Evolutionary conservation across 2,329 filamentous ascomycete genomes (phyloP).

Genomic region (Chaetomium sp.): DNA sequence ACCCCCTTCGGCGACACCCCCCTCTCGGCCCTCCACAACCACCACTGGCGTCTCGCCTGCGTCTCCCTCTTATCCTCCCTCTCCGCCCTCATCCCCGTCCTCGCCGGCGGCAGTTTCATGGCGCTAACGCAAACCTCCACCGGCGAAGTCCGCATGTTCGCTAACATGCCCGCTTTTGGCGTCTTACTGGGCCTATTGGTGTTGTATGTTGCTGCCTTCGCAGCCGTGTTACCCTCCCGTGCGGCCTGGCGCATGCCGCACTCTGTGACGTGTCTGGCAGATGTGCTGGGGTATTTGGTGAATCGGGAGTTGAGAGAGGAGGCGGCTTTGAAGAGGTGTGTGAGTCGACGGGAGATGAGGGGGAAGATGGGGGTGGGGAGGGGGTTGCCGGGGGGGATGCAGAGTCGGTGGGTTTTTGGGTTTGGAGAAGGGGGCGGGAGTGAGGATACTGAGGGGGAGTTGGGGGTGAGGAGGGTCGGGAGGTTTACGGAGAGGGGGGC

Average conservation of each 20-base stretch:
- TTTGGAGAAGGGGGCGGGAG: constrained; percentile 30
- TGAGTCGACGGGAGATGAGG: constrained; percentile 61
- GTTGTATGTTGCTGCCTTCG: constrained; percentile 60
- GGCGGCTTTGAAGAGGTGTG: constrained; percentile 60
- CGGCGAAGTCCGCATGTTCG: constrained; percentile 56
- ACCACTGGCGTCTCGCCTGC: constrained; percentile 59
- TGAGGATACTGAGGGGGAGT: too few species aligned
- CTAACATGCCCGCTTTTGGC: constrained; percentile 67
- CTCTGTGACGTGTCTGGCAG: constrained; percentile 63
- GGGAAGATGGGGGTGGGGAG: constrained; percentile 55
- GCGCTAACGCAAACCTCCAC: constrained; percentile 50
- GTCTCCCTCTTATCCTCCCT: constrained; percentile 53
- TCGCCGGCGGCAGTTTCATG: constrained; percentile 67
- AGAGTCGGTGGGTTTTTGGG: constrained; percentile 48
- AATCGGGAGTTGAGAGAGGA: constrained; percentile 67
- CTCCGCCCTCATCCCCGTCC: constrained; percentile 57
- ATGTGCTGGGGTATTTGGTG: constrained; percentile 70
- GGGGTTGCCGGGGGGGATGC: constrained; percentile 35
- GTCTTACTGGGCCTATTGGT: constrained; percentile 65
- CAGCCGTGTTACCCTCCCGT: constrained; percentile 55
- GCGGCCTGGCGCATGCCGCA: constrained; percentile 64
- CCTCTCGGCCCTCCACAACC: constrained; percentile 50
- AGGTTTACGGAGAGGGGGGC: constrained; percentile 39
- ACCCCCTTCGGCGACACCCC: constrained; percentile 53
- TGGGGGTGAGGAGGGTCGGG: constrained; percentile 40